phyloP scores from a whole-genome alignment of 164 flowering plant genomes.

The Vitis riparia region DNA sequence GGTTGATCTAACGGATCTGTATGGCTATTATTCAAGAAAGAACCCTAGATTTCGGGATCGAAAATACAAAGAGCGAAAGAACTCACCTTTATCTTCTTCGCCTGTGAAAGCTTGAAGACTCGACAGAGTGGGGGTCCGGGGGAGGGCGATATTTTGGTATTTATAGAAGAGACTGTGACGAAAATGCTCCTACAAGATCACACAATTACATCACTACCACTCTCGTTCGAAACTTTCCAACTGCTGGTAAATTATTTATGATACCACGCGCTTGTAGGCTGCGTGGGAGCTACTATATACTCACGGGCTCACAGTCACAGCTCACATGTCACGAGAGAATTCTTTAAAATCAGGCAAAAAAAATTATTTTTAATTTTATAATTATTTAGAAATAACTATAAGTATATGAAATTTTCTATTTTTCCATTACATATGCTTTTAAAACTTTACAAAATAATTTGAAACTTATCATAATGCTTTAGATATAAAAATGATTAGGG shows the following conservation, averaged over 20 bases:
- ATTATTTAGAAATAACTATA: no score
- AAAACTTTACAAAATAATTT: no score
- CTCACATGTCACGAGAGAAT: not conserved
- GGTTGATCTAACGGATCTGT: conserved; percentile 1
- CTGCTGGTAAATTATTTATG: not conserved
- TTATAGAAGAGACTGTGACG: conserved; percentile 1
- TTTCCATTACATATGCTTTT: no score
- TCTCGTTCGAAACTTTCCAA: not conserved
- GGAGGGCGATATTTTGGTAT: conserved; percentile 3
- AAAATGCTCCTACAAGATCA: conserved; percentile 4
- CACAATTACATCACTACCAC: not conserved
- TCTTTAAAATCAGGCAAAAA: no score
- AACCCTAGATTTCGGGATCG: conserved; percentile 43
- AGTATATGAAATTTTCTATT: no score
- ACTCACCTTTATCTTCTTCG: conserved; percentile 11
- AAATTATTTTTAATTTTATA: no score
- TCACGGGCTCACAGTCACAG: not conserved
- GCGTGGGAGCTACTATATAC: not conserved
- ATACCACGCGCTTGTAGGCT: not conserved
- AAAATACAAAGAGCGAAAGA: conserved; percentile 12
- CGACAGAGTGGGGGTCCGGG: conserved; percentile 12
- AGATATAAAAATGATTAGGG: no score
- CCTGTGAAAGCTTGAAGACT: conserved; percentile 22
- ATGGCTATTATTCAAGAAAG: not conserved
- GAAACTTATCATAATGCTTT: no score